Base-by-base conservation (phyloP, 2,329 filamentous ascomycete species). In the Pseudogymnoascus sp. region DNA sequence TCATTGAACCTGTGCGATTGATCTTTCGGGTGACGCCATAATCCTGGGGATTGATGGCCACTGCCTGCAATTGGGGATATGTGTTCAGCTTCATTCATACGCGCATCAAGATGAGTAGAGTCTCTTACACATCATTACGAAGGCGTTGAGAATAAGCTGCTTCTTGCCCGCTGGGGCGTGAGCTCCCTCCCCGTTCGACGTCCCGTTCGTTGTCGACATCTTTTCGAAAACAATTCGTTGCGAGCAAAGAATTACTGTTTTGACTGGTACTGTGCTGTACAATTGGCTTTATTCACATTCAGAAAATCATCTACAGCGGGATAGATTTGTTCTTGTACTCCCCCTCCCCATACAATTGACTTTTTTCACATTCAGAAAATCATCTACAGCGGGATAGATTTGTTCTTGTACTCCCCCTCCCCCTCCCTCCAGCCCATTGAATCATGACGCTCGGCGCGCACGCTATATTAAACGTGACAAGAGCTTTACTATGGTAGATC, bases 11-110 rank as follows among this genome's bases (percentile, higher is more conserved):
- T 74, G 66, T 79, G 78, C 1, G 85, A 88, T 66, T 82, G 75
- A 66, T 90, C 86, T 14, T 83, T 77, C 1, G 86, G 87, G 67
- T 89, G 86, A 37, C 80, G 78, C 86, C 85, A 86, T 4, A 85
- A 75, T 1, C 83, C 82, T 6, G 82, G 82, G 3, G 80, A 81
- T 65, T 81, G 77, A 68, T 82, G 80, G 4, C 79, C 78, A 37
- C 77, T 78, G 61, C 78, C 76, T 78, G 67, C 49, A 33, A 55
- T 55, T 55, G 29, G 49, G 26, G 49, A 78, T 74, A 67, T 73
- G 73, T 73, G 61, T 49, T 31, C 66, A 41, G 61, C 33, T 55
- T 38, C 19, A 33, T 59, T 35, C 2, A 55, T 21, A 11, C n/a
- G 21, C 19, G 21, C n/a, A 12, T n/a, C 26, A 35, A 68, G 66